Conservation (phyloP, 495 filamentous ascomycete genomes). For the Neurospora intermedia region DNA sequence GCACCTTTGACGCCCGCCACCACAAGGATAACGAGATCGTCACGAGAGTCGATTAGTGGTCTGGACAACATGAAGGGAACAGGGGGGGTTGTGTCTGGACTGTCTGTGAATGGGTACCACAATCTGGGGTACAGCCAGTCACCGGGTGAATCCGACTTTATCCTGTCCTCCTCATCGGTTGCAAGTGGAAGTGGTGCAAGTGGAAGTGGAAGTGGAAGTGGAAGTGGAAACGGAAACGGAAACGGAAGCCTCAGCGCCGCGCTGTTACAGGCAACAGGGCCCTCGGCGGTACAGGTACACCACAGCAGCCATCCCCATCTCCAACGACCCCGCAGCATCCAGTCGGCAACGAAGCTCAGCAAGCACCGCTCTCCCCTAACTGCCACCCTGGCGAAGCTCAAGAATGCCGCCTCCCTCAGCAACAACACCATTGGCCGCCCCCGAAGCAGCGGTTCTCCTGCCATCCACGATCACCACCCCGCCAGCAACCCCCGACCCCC, state of each 20-base stretch:
- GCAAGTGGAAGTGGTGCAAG: constrained; percentile 4
- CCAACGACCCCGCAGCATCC: constrained; percentile 24
- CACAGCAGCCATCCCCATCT: not conserved
- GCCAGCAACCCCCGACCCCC: not conserved
- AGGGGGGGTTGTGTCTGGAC: not conserved
- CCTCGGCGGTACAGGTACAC: not conserved
- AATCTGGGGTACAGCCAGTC: not conserved
- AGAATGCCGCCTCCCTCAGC: constrained; percentile 5
- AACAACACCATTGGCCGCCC: not conserved
- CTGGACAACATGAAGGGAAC: constrained; percentile 17
- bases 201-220: constrained; percentile 12
- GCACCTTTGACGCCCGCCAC: constrained; percentile 7
- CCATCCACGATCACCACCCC: constrained; percentile 1
- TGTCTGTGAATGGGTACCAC: not conserved
- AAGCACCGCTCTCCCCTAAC: constrained; percentile 21
- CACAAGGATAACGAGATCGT: not conserved
- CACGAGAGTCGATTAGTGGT: constrained; percentile 3
- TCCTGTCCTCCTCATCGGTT: constrained; percentile 1
- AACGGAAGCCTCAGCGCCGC: constrained; percentile 21
- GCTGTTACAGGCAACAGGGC: not conserved
- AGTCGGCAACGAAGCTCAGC: constrained; percentile 20
- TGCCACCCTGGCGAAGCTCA: constrained; percentile 11
- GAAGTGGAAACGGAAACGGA: constrained; percentile 10
- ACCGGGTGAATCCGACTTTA: not conserved
- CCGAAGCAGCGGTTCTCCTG: constrained; percentile 2